Evolutionary conservation across 257 asterid genomes (phyloP).

Genomic region (Solanum megistacrolobum): DNA sequence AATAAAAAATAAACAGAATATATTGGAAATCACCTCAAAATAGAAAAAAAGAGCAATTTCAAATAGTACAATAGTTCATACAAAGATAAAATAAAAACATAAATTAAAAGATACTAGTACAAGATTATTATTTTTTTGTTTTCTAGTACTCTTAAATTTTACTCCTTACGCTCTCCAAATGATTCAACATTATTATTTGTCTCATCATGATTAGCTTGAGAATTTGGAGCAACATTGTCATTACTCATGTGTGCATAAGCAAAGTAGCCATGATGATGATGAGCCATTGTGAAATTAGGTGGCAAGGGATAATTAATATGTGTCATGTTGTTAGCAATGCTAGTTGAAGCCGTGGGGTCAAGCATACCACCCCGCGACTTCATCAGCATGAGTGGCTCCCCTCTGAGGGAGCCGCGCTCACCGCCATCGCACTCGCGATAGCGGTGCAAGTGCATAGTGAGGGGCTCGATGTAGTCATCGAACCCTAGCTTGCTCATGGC

Average conservation of each 20-base stretch:
- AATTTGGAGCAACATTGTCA: constrained; percentile 26
- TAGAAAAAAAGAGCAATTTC: background rate
- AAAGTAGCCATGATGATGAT: constrained; percentile 34
- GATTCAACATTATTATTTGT: constrained; percentile 16
- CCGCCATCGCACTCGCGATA: constrained; percentile 66
- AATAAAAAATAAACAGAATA: background rate
- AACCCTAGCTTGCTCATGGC: constrained; percentile 96
- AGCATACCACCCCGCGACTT: constrained; percentile 17
- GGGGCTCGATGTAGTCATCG: constrained; percentile 76
- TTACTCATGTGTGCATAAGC: constrained; percentile 30
- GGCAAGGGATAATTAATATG: constrained; percentile 12
- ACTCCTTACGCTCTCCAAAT: constrained; percentile 42
- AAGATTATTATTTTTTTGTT: background rate
- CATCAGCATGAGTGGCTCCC: constrained; percentile 28
- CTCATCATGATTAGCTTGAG: constrained; percentile 21
- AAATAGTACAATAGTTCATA: background rate
- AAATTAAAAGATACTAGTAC: background rate
- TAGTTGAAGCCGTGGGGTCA: constrained; percentile 14
- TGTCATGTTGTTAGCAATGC: constrained; percentile 12
- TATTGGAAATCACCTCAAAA: background rate
- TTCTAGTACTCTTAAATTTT: constrained; percentile 1
- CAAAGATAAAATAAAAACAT: background rate
- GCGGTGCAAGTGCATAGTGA: constrained; percentile 60
- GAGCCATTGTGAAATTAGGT: constrained; percentile 32
- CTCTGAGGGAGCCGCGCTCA: constrained; percentile 48